Percentiles rank a stretch among this genome's conserved stretches.
Conservation (phyloP, 495 filamentous ascomycete species). For the Aspergillus homomorphus region DNA sequence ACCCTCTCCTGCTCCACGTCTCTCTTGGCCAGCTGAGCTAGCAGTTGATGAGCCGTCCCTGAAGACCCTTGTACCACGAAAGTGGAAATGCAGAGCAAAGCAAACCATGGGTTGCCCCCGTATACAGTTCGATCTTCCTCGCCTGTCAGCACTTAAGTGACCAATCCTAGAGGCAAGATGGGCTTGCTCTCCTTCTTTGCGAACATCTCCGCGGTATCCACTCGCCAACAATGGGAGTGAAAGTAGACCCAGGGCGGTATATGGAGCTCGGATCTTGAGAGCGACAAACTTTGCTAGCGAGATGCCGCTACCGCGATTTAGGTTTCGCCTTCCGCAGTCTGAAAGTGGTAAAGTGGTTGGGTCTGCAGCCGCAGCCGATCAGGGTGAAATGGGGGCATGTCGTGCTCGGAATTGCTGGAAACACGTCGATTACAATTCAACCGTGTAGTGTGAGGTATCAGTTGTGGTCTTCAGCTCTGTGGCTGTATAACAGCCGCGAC, state of each 20-base stretch:
- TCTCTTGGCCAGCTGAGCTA: neutral
- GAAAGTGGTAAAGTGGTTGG: neutral
- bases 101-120: neutral
- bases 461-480: neutral
- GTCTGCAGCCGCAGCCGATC: neutral
- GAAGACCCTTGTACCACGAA: neutral
- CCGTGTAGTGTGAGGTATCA: neutral
- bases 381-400: neutral
- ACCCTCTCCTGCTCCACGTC: neutral
- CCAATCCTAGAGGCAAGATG: neutral
- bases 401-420: neutral
- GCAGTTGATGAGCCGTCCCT: neutral
- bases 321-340: neutral
- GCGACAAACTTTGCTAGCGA: constrained; percentile 4
- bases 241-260: neutral
- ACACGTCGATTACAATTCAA: neutral
- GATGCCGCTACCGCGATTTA: neutral
- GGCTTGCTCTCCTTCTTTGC: neutral
- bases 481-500: neutral
- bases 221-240: neutral
- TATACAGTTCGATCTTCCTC: neutral
- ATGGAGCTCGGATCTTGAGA: neutral
- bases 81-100: neutral
- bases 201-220: neutral
- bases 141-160: neutral